phyloP scores from a whole-genome alignment of 306 rosid genomes.

The Neltuma alba region DNA sequence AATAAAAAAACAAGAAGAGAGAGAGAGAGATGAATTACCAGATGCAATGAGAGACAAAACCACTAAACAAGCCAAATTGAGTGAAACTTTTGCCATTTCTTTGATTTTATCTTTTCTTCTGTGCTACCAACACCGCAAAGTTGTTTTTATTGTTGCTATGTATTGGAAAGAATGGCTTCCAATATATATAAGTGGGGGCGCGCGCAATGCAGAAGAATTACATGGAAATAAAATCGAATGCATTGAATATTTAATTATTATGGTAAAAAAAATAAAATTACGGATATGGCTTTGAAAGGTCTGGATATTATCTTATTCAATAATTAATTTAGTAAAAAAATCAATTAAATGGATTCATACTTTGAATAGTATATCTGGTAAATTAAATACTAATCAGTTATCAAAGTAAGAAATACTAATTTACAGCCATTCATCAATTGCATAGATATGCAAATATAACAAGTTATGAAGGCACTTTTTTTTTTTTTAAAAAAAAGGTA shows the following conservation, averaged over 20 bases:
- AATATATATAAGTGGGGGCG: background rate
- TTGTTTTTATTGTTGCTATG: background rate
- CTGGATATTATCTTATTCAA: background rate
- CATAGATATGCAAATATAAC: too few relatives aligned
- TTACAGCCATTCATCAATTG: too few relatives aligned
- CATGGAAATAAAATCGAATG: background rate
- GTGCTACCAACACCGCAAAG: background rate
- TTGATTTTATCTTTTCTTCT: background rate
- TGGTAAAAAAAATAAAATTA: background rate
- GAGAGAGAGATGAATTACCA: background rate
- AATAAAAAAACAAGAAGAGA: too few relatives aligned
- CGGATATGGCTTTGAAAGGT: background rate
- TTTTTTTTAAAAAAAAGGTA: too few relatives aligned
- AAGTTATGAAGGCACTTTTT: too few relatives aligned
- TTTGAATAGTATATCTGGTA: too few relatives aligned
- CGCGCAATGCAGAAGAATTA: background rate
- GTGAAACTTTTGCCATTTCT: conserved; percentile 5
- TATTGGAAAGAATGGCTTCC: background rate
- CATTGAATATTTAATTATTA: background rate
- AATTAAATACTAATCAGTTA: too few relatives aligned
- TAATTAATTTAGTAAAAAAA: too few relatives aligned
- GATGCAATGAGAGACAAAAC: background rate
- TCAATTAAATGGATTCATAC: too few relatives aligned
- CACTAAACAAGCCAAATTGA: background rate
- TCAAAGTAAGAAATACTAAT: too few relatives aligned